Percentiles rank a stretch among this genome's conserved stretches.
Evolutionary conservation across 73 alveolate species (phyloP).

Genomic region (Paramecium biaurelia): DNA sequence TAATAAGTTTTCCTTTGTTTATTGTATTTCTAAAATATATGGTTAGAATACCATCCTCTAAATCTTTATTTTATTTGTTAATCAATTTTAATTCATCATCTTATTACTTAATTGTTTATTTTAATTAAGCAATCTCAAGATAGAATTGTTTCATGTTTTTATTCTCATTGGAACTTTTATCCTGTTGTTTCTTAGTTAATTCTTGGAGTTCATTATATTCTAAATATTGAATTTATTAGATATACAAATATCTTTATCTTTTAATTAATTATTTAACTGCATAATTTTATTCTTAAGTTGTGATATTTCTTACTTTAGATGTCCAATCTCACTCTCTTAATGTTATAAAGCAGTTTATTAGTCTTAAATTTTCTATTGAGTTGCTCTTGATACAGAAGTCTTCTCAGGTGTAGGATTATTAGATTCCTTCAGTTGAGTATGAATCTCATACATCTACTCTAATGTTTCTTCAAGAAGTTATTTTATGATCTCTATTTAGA

Average conservation of each 20-base stretch:
- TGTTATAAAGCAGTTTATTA: constrained; percentile 5
- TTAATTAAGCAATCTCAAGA: not conserved
- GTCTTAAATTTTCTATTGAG: not conserved
- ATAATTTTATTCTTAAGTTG: not conserved
- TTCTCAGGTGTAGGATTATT: not conserved
- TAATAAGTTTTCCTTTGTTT: not conserved
- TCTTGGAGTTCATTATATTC: not conserved
- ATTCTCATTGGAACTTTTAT: not conserved
- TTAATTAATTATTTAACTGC: not conserved
- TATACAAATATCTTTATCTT: constrained; percentile 3
- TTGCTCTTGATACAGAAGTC: not conserved
- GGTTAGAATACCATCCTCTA: not conserved
- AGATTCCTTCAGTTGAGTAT: not conserved
- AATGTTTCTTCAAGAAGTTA: constrained; percentile 27
- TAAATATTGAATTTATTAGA: not conserved
- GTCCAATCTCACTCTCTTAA: not conserved
- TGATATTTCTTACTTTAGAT: not conserved
- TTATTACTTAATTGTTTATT: not conserved
- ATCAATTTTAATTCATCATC: not conserved
- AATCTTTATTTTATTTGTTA: not conserved
- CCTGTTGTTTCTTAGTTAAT: not conserved
- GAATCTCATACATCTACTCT: not conserved
- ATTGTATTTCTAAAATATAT: not conserved
- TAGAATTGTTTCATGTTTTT: not conserved
- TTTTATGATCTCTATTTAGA: not conserved